phyloP scores from a whole-genome alignment of 331 rosid species.

The Malus hybrid region DNA sequence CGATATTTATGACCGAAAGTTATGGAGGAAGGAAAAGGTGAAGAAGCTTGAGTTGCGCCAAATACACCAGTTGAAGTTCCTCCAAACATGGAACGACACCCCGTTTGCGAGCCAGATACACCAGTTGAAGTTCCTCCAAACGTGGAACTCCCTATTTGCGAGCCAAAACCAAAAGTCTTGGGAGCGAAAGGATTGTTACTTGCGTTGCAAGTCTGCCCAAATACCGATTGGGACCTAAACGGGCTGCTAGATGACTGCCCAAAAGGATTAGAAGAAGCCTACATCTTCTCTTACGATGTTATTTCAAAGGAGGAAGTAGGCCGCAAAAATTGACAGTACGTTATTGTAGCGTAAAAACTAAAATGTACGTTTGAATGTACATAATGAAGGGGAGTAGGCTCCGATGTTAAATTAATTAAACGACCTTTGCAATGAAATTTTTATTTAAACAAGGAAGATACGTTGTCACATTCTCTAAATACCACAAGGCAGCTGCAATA shows the following conservation, averaged over 20 bases:
- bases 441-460: not conserved
- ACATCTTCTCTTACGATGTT: too few relatives aligned
- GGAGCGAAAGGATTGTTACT: constrained; percentile 78
- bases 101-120: constrained; percentile 62
- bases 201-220: constrained; percentile 60
- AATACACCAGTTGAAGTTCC: constrained; percentile 96
- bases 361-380: not conserved
- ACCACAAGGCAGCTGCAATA: not conserved
- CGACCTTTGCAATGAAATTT: not conserved
- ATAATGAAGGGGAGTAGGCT: not conserved
- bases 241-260: constrained; percentile 91
- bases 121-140: constrained; percentile 36
- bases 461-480: not conserved
- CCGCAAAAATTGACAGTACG: too few relatives aligned
- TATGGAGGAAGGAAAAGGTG: constrained; percentile 65
- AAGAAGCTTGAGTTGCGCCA: constrained; percentile 66
- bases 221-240: constrained; percentile 67
- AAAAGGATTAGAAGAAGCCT: constrained; percentile 26
- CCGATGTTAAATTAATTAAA: too few relatives aligned
- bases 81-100: constrained; percentile 58
- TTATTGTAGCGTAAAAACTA: not conserved
- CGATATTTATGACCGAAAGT: constrained; percentile 66
- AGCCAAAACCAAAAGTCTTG: constrained; percentile 51
- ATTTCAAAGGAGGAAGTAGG: not conserved
- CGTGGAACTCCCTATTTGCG: too few relatives aligned